Conservation (phyloP, 1,284 basidiomycete genomes). For the Stereum hirsutum region DNA sequence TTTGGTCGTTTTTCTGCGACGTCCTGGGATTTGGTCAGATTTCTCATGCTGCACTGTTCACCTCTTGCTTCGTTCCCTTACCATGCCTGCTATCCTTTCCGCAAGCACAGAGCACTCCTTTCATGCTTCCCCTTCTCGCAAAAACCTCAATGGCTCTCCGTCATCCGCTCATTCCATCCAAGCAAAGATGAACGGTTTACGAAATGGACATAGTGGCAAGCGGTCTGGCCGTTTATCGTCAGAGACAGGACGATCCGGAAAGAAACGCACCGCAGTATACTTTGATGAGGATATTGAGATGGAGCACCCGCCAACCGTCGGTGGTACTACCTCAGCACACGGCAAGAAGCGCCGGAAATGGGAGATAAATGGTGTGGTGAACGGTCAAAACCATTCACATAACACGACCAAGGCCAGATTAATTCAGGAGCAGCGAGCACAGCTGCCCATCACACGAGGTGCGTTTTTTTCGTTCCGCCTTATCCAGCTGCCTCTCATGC, state of each 20-base stretch:
- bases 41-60: too few species aligned
- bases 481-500: neutral
- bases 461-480: constrained; percentile 11
- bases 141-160: too few species aligned
- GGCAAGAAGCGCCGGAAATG: constrained; percentile 7
- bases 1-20: too few species aligned
- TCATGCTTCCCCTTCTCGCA: too few species aligned
- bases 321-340: neutral
- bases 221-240: too few species aligned
- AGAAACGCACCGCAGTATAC: constrained; percentile 2
- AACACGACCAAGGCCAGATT: constrained; percentile 1
- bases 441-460: constrained; percentile 78
- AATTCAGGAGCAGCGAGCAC: constrained; percentile 53
- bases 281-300: neutral
- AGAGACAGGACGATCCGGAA: neutral
- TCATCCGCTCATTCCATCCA: neutral
- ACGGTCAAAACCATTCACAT: neutral
- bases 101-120: too few species aligned
- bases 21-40: too few species aligned
- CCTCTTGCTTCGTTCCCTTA: neutral
- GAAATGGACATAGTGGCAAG: neutral
- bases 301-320: neutral
- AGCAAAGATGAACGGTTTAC: neutral
- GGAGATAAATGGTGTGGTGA: neutral
- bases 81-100: neutral